These are phyloP conservation scores for Auriscalpium vulgare DNA, from an alignment of 768 basidiomycete genomes.

Conservation along the genomic window DNA sequence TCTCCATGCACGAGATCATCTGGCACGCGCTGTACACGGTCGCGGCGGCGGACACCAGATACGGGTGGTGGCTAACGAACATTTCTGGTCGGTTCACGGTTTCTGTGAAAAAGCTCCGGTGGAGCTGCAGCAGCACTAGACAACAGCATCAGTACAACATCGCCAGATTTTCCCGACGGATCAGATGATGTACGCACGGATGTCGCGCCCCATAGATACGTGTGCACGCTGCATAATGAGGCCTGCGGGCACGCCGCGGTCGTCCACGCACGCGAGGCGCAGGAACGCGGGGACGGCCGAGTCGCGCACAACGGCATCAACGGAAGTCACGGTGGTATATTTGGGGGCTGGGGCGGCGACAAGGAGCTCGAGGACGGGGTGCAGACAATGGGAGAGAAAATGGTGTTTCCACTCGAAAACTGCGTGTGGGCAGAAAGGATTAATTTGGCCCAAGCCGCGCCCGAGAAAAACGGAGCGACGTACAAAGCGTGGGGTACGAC, in stretches of 20 bases:
- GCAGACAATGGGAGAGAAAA: not conserved
- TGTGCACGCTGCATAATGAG: not conserved
- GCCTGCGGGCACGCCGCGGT: not conserved
- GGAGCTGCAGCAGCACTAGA: not conserved
- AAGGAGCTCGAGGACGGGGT: not conserved
- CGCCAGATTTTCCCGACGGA: too few species aligned
- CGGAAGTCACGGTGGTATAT: not conserved
- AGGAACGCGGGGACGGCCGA: not conserved
- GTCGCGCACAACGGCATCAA: not conserved
- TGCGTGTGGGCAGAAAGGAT: not conserved
- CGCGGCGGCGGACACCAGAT: not conserved
- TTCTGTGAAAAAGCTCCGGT: not conserved
- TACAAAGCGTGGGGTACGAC: not conserved
- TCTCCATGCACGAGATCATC: not conserved
- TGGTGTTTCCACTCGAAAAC: not conserved
- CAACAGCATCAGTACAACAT: not conserved
- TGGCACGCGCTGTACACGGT: not conserved
- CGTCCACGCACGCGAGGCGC: not conserved
- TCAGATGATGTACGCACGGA: not conserved
- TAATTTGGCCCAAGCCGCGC: not conserved
- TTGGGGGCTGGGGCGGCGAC: not conserved
- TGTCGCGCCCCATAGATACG: not conserved
- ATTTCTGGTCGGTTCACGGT: not conserved
- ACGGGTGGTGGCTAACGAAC: not conserved
- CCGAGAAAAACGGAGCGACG: not conserved